Base-by-base conservation (phyloP, 2,329 filamentous ascomycete species). In the Phyllosticta paracitricarpa region DNA sequence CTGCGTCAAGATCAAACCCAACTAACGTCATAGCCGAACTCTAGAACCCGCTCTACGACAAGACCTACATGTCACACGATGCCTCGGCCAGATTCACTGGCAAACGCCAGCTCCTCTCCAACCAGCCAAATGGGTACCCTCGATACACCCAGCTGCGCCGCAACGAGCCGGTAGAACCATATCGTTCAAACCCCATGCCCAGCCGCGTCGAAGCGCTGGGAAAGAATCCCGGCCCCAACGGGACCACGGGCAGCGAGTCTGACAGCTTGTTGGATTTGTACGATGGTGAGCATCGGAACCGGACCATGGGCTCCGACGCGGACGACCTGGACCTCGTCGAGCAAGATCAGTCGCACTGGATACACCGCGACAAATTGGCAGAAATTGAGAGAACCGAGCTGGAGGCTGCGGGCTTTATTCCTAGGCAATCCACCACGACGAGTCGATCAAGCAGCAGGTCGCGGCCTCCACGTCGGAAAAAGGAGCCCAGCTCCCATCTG, bases 361-460 rank as follows among this genome's bases (percentile, higher is more conserved):
- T 94, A 67, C 89, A 94, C 70, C 80, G 89, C 61, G 89, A 94
- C 75, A 93, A 93, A 75, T 76, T 94, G 64, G 89, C 88, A 60
- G 84, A 84, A 70, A 94, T 93, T 66, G 89, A 94, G 75, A 93
- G 79, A 66, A 82, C 86, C 69, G 89, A 94, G 74, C 80, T 94
- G 64, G 87, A 91, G 71, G 89, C 88, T 63, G 89, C 89, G 6
- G 89, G 89, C 30, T 85, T 92, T 79, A 67, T 69, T 40, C 61
- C 61, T n/a, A 52, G 79, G 77, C 54, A 63, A 67, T 52, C 12
- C 24, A 54, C 6, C 17, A 59, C 35, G 35, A 57, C 59, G 24
- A 73, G 71, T 62, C 68, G 73, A 56, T 72, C 71, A 17, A 73
- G 73, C 64, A 75, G 72, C 62, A 67, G 71, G 51, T 73, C 73